phyloP scores from a whole-genome alignment of 139 green algal species.

The Nannochloris sp. region DNA sequence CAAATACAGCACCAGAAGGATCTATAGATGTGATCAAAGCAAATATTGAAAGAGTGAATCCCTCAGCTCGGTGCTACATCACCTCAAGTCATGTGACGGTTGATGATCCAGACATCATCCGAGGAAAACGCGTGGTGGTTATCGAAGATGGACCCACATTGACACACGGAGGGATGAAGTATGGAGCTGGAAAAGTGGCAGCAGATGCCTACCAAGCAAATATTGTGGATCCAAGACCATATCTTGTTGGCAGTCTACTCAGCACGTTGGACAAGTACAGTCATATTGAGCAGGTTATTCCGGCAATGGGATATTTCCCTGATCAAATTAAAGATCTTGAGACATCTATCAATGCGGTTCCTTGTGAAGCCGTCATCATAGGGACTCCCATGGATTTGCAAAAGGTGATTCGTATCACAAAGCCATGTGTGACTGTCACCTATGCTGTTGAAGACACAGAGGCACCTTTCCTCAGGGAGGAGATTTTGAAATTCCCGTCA shows the following conservation, averaged over 20 bases:
- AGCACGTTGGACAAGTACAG: slow-evolving; percentile 19
- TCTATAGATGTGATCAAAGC: slow-evolving; percentile 20
- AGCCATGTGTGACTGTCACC: slow-evolving; percentile 10
- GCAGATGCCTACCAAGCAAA: slow-evolving; percentile 29
- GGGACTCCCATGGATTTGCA: slow-evolving; percentile 27
- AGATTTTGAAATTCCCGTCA: slow-evolving; percentile 15
- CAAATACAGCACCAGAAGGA: slow-evolving; percentile 36
- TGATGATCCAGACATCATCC: slow-evolving; percentile 23
- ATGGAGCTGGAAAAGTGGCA: slow-evolving; percentile 28
- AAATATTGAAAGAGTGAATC: slow-evolving; percentile 18
- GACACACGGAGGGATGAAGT: slow-evolving; percentile 30
- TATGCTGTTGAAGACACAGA: slow-evolving; percentile 21
- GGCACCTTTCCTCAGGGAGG: slow-evolving; percentile 14
- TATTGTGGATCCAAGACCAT: slow-evolving; percentile 35
- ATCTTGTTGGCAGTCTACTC: slow-evolving; percentile 24
- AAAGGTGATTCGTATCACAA: slow-evolving; percentile 9
- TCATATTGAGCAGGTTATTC: slow-evolving; percentile 29
- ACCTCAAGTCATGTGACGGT: slow-evolving; percentile 26
- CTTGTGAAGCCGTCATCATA: slow-evolving; percentile 24
- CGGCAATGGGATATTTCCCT: slow-evolving; percentile 37
- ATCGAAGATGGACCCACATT: slow-evolving; percentile 38
- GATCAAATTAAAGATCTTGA: slow-evolving; percentile 29
- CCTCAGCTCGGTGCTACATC: slow-evolving; percentile 16
- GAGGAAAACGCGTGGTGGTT: slow-evolving; percentile 26
- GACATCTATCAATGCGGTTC: slow-evolving; percentile 23